phyloP scores from a whole-genome alignment of 139 green algal genomes.

The Parachlorella kessleri region DNA sequence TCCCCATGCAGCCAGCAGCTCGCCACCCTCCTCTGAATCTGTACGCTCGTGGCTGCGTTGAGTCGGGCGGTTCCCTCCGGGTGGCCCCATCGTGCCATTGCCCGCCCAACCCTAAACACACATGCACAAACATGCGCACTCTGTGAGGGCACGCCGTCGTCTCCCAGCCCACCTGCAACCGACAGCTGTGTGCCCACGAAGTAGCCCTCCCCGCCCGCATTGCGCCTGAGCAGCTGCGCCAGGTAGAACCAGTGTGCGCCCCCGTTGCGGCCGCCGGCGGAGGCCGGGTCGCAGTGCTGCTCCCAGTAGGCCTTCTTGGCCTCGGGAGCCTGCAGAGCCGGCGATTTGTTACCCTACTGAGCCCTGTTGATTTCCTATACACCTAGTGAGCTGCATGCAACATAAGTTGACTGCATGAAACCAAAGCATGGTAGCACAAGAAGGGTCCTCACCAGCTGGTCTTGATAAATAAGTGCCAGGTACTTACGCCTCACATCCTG shows the following conservation, averaged over 20 bases:
- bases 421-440: too few species aligned
- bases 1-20: too few species aligned
- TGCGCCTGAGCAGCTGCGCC: slow-evolving; percentile 18
- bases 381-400: too few species aligned
- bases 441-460: slow-evolving; percentile 15
- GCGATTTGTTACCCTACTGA: too few species aligned
- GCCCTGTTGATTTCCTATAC: too few species aligned
- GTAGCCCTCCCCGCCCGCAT: slow-evolving; percentile 12
- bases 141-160: neutral
- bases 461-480: slow-evolving; percentile 38
- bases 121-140: neutral
- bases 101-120: too few species aligned
- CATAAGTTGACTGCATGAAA: too few species aligned
- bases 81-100: too few species aligned
- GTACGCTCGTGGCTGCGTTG: too few species aligned
- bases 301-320: slow-evolving; percentile 54
- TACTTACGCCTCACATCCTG: slow-evolving; percentile 53
- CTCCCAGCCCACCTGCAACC: slow-evolving; percentile 15
- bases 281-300: slow-evolving; percentile 35
- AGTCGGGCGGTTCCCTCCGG: too few species aligned
- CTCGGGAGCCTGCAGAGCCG: slow-evolving; percentile 33
- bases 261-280: slow-evolving; percentile 31
- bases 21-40: too few species aligned
- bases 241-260: slow-evolving; percentile 48
- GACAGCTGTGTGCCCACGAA: slow-evolving; percentile 36